Base-by-base conservation (phyloP, 805 yeast species). In the Pichia californica region DNA sequence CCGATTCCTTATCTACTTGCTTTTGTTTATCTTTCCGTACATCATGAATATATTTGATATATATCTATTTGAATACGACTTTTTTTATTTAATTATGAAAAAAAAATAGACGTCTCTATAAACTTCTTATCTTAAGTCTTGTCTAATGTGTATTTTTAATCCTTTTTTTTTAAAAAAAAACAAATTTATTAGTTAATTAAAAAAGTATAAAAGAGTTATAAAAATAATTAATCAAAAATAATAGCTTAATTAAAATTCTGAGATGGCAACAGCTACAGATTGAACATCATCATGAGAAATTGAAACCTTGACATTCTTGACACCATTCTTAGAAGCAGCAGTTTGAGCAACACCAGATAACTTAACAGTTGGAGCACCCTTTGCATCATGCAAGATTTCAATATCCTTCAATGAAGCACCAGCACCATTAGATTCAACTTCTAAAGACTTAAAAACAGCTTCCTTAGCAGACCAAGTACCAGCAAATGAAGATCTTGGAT, bases 401-500 rank as follows among this genome's bases (percentile, higher is more conserved):
- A 93, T 94, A 48, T 88, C 96, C 62, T 76, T 78, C 69, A 93
- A 75, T 28, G 95, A 73, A 31, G 99, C 98, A 49, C 98, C 99
- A 14, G 91, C 96, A 47, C 99, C 99, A 61, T 81, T 77, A 37
- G 95, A 80, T 59, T 77, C 76, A 50, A 87, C 95, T 49, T 93
- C 89, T 59, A 93, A 73, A 16, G 96, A 86, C 72, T 93, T 93
- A 81, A 93, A 93, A 29, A 89, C 97, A 34, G 99, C 99, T 71
- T 93, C 99, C 70, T 93, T 93, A 36, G 99, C 99, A 26, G 96
- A 87, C 99, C 99, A 93, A 35, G 95, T 84, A 38, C 99, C 99
- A 23, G 99, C 88, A 67, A 76, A 93, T 4, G 97, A 87, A 13
- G 98, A 87, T 58, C 79, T 84, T 40, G 93, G 86, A 52, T 74